Evolutionary conservation across 106 monocot species (phyloP).

Genomic region (Amphibolis antarctica): DNA sequence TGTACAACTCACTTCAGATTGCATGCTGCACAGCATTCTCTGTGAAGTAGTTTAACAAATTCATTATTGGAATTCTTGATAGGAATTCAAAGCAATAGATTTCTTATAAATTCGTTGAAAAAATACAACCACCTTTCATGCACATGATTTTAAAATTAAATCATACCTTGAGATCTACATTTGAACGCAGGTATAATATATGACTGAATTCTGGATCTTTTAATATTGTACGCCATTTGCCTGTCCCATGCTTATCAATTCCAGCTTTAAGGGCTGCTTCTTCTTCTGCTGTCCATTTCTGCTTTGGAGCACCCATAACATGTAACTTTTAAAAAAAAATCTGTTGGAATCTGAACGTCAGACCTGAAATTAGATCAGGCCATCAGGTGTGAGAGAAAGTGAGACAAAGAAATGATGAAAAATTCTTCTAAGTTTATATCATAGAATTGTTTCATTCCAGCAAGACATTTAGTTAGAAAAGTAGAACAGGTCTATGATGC

Average conservation of each 20-base stretch:
- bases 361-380: too few relatives aligned
- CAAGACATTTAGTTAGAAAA: too few relatives aligned
- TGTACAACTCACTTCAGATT: too few relatives aligned
- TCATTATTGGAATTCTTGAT: background rate
- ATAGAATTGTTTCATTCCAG: too few relatives aligned
- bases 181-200: slow-evolving; percentile 46
- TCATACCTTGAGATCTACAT: slow-evolving; percentile 75
- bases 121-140: background rate
- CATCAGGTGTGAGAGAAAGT: too few relatives aligned
- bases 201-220: slow-evolving; percentile 65
- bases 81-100: background rate
- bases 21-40: too few relatives aligned
- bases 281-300: slow-evolving; percentile 65
- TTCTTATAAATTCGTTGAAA: background rate
- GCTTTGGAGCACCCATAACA: slow-evolving; percentile 64
- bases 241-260: slow-evolving; percentile 57
- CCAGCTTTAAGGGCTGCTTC: slow-evolving; percentile 66
- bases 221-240: slow-evolving; percentile 74
- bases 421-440: too few relatives aligned
- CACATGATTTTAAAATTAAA: background rate
- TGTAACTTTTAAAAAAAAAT: background rate
- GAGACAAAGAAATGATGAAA: too few relatives aligned
- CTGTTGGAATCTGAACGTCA: too few relatives aligned
- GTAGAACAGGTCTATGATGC: too few relatives aligned
- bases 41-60: too few relatives aligned